phyloP scores from a whole-genome alignment of 768 basidiomycete genomes.

The Hortiboletus campestris region DNA sequence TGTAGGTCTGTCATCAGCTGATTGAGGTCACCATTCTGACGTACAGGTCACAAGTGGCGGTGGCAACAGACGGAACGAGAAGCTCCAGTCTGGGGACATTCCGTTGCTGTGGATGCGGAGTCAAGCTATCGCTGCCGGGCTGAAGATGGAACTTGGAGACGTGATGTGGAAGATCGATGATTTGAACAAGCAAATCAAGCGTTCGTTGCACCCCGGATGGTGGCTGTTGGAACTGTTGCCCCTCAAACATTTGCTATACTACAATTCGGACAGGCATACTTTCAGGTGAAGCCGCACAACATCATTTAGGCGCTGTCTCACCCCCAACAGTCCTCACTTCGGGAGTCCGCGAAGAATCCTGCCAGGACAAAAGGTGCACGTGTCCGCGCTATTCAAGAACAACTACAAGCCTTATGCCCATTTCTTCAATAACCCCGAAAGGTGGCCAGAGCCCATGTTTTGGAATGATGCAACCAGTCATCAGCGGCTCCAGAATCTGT shows the following conservation, averaged over 20 bases:
- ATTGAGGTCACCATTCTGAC: background rate
- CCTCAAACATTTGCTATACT: constrained; percentile 26
- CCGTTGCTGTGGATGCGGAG: constrained; percentile 33
- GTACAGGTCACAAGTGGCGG: constrained; percentile 19
- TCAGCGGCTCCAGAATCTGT: constrained; percentile 12
- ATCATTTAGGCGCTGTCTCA: constrained; percentile 5
- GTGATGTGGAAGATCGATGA: constrained; percentile 31
- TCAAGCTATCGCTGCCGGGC: constrained; percentile 27
- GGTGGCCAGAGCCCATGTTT: constrained; percentile 31
- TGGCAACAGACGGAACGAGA: constrained; percentile 28
- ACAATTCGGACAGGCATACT: constrained; percentile 26
- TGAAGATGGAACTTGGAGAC: constrained; percentile 21
- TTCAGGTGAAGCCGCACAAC: constrained; percentile 7
- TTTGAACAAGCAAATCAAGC: constrained; percentile 21
- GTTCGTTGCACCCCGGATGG: constrained; percentile 17
- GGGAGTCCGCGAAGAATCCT: constrained; percentile 27
- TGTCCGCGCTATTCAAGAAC: constrained; percentile 30
- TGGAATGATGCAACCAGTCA: constrained; percentile 29
- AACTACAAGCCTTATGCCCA: constrained; percentile 28
- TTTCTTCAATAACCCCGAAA: constrained; percentile 20
- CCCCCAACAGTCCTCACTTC: constrained; percentile 22
- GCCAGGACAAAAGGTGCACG: constrained; percentile 32
- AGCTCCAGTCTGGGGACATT: constrained; percentile 28
- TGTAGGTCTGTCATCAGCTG: constrained; percentile 25
- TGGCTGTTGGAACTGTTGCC: constrained; percentile 27